Base-by-base conservation (phyloP, 2,329 filamentous ascomycete species). In the Alternaria hordeiaustralica region DNA sequence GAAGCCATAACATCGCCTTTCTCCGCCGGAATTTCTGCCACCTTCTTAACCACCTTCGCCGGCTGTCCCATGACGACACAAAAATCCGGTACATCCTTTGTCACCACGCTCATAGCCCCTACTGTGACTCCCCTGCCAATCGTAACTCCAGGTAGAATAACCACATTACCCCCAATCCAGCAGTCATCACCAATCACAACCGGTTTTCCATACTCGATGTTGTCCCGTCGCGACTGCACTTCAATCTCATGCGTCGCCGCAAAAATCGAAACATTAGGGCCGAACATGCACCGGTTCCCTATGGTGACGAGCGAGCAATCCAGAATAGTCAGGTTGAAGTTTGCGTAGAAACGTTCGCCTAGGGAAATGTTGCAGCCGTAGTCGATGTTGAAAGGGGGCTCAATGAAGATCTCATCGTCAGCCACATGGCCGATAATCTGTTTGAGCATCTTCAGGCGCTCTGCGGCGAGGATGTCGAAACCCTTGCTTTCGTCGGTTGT, bases 51-150 rank as follows among this genome's bases (percentile, higher is more conserved):
- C 12, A 90, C 80, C 62, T 83, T 84, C 7, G 89, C 90, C 25
- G 90, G 90, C 71, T 91, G 92, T 0, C 90, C 90, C 20, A 84
- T 89, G 0, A 88, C 88, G 9, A 89, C 84, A 25, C 84, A 84
- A 64, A 87, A 89, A 8, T 87, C 84, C 5, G 88, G 85, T n/a
- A 92, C 86, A 77, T 90, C 84, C 81, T 90, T 96, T 3, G 92
- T 96, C 23, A 97, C 93, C 5, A 96, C 92, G 75, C 90, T 93
- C 1, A 91, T 92, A 2, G 94, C 93, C 1, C 92, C 94, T 64
- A 97, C 85, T 0, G 90, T 92, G 5, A 83, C 85, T 0, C 93
- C 93, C 58, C 86, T 84, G 0, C 94, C 93, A 67, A 97, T 90
- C 1, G 87, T 94, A 23, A 97, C 89, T 0, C 93, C 93, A 0